Evolutionary conservation across 768 basidiomycete species (phyloP), one percentile per base, ranked within the genome.

Genomic region (Scleroderma bovista): DNA sequence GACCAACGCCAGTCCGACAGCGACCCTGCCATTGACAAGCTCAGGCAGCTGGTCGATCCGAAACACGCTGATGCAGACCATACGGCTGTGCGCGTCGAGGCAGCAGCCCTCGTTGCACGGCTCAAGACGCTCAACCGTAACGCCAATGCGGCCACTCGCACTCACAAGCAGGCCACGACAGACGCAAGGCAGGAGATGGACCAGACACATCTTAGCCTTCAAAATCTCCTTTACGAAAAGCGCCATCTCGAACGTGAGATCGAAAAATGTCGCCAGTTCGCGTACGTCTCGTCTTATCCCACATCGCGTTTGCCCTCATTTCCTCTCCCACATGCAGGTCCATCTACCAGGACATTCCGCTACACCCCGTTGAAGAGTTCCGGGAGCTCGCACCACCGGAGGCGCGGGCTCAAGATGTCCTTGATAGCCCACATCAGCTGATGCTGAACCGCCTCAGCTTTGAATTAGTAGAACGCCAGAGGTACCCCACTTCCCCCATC

Each of bases 241-340:
- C 78, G 89, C 23, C 90, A 94, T 60, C 79, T 94, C 6, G 89
- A 93, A 66, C 78, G 88, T 50, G 92, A 94, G 70, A 94, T 94
- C 32, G 87, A 90, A 59, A 92, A 93, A 63, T 94, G 92, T 68
- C 80, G 88, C 43, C 90, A 93, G 62, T 94, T 92, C 62, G 88
- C 87, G 90, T 93, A 63, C 60, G 88, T 76, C 40, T 8, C 2
- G 7, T 10, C 19, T 44, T 32, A 7, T 31, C 23, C 23, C 23
- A 48, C 16, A 45, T 39, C 26, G 39, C 38, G 48, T 40, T 53
- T 45, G 24, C 17, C 48, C 50, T 36, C 34, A 12, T 13, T 36
- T n/a, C 45, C 31, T 17, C 48, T 29, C 9, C 26, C 9, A 29
- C 29, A 23, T 34, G 10, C 54, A 93, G 92, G 19, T 92, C 89